Conservation (phyloP, 768 basidiomycete genomes). For the Asterophora parasitica region DNA sequence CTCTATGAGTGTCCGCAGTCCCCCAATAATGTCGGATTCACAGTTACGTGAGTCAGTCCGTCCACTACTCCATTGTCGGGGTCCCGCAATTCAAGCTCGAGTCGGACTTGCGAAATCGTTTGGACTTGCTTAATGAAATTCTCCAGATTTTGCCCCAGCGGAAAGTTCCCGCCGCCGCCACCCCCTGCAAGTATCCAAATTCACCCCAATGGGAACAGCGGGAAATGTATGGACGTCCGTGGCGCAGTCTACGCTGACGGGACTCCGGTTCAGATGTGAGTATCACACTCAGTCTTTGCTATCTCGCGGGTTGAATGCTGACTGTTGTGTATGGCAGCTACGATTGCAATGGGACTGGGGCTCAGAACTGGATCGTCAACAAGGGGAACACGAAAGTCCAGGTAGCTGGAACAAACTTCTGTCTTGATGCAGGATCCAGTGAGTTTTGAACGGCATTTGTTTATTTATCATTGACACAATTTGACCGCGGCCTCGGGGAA, state of each 20-base stretch:
- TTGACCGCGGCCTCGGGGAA: too few relatives aligned
- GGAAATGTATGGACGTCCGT: constrained; percentile 31
- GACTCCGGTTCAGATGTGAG: constrained; percentile 31
- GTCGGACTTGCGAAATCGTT: too few relatives aligned
- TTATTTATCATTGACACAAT: neutral
- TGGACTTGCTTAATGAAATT: too few relatives aligned
- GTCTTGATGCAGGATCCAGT: constrained; percentile 32
- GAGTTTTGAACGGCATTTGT: constrained; percentile 1
- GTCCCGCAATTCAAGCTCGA: too few relatives aligned
- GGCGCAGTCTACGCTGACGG: constrained; percentile 26
- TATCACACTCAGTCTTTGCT: neutral
- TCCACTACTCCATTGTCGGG: too few relatives aligned
- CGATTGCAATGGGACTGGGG: constrained; percentile 28
- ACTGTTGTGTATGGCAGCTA: constrained; percentile 19
- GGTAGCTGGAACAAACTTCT: constrained; percentile 28
- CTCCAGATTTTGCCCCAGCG: too few relatives aligned
- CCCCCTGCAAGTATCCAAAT: neutral
- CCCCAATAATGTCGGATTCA: too few relatives aligned
- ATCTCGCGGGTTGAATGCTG: too few relatives aligned
- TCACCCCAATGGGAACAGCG: constrained; percentile 23
- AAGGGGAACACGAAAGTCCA: constrained; percentile 23
- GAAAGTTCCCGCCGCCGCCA: too few relatives aligned
- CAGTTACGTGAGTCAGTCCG: too few relatives aligned
- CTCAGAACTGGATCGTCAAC: constrained; percentile 27
- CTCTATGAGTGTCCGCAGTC: too few relatives aligned